phyloP scores from a whole-genome alignment of 2,329 filamentous ascomycete genomes.

The Clarireedia hainanense region DNA sequence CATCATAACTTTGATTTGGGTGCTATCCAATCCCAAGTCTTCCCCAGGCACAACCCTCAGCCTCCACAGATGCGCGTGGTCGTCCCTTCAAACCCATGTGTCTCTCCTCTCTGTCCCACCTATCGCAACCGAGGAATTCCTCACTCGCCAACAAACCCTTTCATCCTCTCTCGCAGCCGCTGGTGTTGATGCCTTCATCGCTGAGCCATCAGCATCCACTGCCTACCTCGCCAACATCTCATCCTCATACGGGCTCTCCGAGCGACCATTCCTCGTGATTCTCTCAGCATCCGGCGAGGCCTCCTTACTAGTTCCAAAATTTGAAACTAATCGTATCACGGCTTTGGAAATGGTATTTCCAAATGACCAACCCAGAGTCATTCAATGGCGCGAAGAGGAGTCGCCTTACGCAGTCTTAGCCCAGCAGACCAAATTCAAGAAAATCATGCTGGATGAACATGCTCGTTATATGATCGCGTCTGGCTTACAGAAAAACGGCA shows the following conservation, averaged over 20 bases:
- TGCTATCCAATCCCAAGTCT: not conserved
- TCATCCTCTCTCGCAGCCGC: slow-evolving; percentile 2
- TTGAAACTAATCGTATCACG: slow-evolving; percentile 50
- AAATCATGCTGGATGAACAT: slow-evolving; percentile 55
- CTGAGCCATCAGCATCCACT: slow-evolving; percentile 57
- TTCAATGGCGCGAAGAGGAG: slow-evolving; percentile 57
- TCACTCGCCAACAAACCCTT: not conserved
- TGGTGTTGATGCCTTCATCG: slow-evolving; percentile 46
- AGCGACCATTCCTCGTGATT: slow-evolving; percentile 54
- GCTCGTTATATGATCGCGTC: slow-evolving; percentile 56
- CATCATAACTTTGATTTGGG: too few relatives aligned
- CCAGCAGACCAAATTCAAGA: slow-evolving; percentile 31
- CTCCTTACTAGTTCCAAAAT: slow-evolving; percentile 50
- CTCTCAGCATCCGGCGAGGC: slow-evolving; percentile 43
- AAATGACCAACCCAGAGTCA: slow-evolving; percentile 39
- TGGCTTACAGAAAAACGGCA: slow-evolving; percentile 43
- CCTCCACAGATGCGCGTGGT: not conserved
- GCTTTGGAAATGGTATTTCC: slow-evolving; percentile 45
- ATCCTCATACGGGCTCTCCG: slow-evolving; percentile 51
- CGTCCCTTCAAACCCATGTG: not conserved
- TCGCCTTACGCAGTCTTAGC: slow-evolving; percentile 50
- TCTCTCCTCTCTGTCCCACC: not conserved
- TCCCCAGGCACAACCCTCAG: not conserved
- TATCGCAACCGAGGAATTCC: not conserved
- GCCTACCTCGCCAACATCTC: slow-evolving; percentile 55